Evolutionary conservation across 139 green algal genomes (phyloP).

Genomic region (Coelastrella sp.): DNA sequence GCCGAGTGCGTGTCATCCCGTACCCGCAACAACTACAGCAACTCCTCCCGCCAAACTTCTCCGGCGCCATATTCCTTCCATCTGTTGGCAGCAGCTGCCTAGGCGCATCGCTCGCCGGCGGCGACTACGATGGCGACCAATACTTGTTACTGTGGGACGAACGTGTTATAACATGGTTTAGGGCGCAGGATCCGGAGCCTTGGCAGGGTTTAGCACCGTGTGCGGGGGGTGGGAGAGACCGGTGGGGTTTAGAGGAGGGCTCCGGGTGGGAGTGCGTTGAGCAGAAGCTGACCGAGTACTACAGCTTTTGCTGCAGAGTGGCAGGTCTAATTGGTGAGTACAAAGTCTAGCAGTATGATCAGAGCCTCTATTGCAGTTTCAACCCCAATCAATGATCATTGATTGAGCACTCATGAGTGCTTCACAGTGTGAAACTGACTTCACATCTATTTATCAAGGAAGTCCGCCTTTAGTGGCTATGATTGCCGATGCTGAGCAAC

Average conservation of each 20-base stretch:
- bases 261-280: neutral
- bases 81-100: constrained; percentile 21
- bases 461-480: too few relatives aligned
- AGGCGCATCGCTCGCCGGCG: neutral
- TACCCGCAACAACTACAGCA: constrained; percentile 17
- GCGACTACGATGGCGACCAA: constrained; percentile 19
- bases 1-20: neutral
- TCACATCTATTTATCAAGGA: too few relatives aligned
- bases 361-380: too few relatives aligned
- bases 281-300: neutral
- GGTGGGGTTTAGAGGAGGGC: neutral
- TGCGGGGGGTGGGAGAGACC: neutral
- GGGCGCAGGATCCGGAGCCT: neutral
- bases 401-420: too few relatives aligned
- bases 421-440: too few relatives aligned
- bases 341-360: neutral
- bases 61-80: constrained; percentile 11
- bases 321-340: neutral
- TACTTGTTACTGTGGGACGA: constrained; percentile 34
- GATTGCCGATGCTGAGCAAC: too few relatives aligned
- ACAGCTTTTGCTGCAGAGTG: constrained; percentile 4
- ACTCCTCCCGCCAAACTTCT: neutral
- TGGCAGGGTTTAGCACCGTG: neutral
- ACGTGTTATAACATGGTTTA: neutral
- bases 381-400: too few relatives aligned